Evolutionary conservation across 73 alveolate genomes (phyloP), one percentile per base, ranked within the genome.

Genomic region (Symbiodinium pilosum): DNA sequence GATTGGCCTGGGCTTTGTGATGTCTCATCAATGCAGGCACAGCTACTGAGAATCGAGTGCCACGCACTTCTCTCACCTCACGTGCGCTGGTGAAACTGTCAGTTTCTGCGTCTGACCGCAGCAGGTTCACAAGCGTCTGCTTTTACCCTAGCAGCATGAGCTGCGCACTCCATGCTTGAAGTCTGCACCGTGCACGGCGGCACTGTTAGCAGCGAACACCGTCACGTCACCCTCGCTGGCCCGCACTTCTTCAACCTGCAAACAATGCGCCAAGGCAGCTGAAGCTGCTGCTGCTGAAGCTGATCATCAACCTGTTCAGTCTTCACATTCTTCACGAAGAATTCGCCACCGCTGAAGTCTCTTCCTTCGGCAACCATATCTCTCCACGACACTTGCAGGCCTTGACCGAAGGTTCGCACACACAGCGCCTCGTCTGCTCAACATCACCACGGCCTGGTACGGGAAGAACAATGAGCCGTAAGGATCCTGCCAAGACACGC

Each of bases 401-500:
- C 30, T 4, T 5, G 77, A 47, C 21, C 59, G 14, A 47, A 47
- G n/a, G 59, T 47, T 6, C 59, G 14, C 59, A 47, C 21, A 47
- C 59, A 47, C 59, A n/a, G 59, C 59, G 59, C 93, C 93, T 20
- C 93, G 93, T 18, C 30, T 40, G 93, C 93, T 84, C 44, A 84
- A 51, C 93, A 84, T 91, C 97, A 91, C 18, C 97, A 91, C 77
- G 36, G 97, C 97, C 43, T 91, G 97, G 88, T 69, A 91, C 28
- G 97, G 97, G 43, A 91, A 91, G 88, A 91, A 91, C 30, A 91
- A 83, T 77, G n/a, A n/a, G 43, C 97, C 97, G 20, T 91, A 91
- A 7, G 97, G 97, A 32, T 91, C 97, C 97, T 91, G 73, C 38
- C 94, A 39, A 56, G 71, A 54, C 71, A 54, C 71, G 32, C 2